Evolutionary conservation across 441 rosid genomes (phyloP), one percentile per base, ranked within the genome.

Genomic region (Pelargonium citronellum): DNA sequence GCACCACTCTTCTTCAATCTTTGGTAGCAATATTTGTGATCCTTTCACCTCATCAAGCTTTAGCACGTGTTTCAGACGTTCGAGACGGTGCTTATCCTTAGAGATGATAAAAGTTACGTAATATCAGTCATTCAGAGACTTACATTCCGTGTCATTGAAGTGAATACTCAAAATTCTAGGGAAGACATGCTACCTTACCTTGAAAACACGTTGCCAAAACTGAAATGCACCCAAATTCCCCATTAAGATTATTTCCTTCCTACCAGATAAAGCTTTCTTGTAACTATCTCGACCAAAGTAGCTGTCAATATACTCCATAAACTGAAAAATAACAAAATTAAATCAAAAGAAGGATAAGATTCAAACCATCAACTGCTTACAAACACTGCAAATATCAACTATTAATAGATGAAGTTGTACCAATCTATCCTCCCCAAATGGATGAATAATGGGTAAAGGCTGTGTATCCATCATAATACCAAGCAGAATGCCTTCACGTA

Each of bases 1-100:
- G 83, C 98, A 94, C 97, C 98, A 94, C 70, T 87, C 91, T 84
- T 90, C 88, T 84, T 94, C 98, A 73, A 87, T 79, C 82, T 79
- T 81, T 44, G 86, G 85, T 61, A 79, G 72, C 69, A 79, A 55
- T 69, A 74, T 67, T 70, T 77, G 68, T 62, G 77, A 67, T 77
- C 75, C 82, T 69, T 79, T 83, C 71, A 55, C 71, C 70, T 80
- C 87, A 64, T 79, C 85, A 62, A 72, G 64, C 64, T 75, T 69
- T 66, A 80, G 73, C 74, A 85, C 68, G 55, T 73, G 81, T 77
- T 85, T 85, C 78, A 94, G 81, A 81, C 78, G 86, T 73, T 85
- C 89, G 72, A 89, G 74, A 11, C 93, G 92, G 67, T 80, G 91
- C 86, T 87, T 84, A 79, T 94, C 93, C 98, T 91, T 82, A 70